Conservation (phyloP, 1,139 yeast species). For the Debaryomycetaceae sp. region DNA sequence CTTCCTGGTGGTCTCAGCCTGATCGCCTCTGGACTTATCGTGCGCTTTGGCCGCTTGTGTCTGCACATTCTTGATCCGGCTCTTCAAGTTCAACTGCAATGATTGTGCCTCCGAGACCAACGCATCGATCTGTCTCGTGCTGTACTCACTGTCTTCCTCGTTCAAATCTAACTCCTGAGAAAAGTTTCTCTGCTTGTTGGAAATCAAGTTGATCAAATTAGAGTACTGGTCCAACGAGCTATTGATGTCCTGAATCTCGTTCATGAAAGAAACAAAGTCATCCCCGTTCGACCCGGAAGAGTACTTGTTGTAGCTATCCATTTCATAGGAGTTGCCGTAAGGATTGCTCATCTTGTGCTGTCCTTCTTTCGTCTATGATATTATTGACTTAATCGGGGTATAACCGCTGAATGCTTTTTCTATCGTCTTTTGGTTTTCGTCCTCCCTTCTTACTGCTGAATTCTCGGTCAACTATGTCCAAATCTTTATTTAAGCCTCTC, state of each 20-base stretch:
- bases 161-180: conserved; percentile 74
- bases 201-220: conserved; percentile 70
- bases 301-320: conserved; percentile 31
- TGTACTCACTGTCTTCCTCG: conserved; percentile 70
- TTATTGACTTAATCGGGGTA: no score
- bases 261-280: conserved; percentile 77
- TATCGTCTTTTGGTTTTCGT: no score
- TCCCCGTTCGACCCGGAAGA: conserved; percentile 29
- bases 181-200: conserved; percentile 76
- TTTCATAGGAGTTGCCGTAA: conserved; percentile 30
- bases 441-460: no score
- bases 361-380: background rate
- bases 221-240: conserved; percentile 78
- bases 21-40: conserved; percentile 81
- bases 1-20: conserved; percentile 85
- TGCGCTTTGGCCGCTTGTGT: conserved; percentile 56
- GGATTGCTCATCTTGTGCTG: conserved; percentile 23
- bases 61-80: conserved; percentile 74
- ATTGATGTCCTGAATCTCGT: conserved; percentile 79
- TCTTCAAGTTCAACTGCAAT: conserved; percentile 70
- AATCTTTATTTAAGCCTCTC: background rate
- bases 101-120: conserved; percentile 76
- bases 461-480: background rate
- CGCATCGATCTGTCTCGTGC: conserved; percentile 73
- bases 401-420: no score